Base-by-base conservation (phyloP, 176 grass and related monocot genomes). In the Eremochloa ophiuroides region DNA sequence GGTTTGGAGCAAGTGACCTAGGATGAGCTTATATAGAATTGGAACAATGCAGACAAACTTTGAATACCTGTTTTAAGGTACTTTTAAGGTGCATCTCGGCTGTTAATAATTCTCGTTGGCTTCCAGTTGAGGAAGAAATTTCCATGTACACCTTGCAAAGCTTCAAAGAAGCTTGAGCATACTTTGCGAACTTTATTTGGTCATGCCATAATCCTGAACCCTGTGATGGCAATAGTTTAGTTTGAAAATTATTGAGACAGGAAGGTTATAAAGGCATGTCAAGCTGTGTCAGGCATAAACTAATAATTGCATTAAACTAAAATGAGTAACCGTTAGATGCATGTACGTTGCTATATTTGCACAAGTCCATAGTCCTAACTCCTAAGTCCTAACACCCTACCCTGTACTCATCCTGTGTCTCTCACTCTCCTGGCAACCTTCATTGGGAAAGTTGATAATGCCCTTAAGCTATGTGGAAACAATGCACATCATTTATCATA, bases 21-120 rank as follows among this genome's bases (percentile, higher is more conserved):
- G n/a, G n/a, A n/a, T n/a, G n/a, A n/a, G n/a, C n/a, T n/a, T 42
- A 69, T 38, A 47, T 29, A 56, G 44, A 17, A 69, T 41, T 55
- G 47, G 41, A 84, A 25, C 12, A 60, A 46, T 17, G 67, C 59
- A 76, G 48, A 29, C 16, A 42, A 51, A 58, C 70, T 33, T 53
- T 23, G 37, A 14, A 80, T 66, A 93, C 92, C 95, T 94, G 88
- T 80, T 94, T 98, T 69, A 98, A 91, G 44, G 86, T 83, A 75
- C 90, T 94, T 94, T 83, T 92, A 41, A 98, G 88, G 69, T 94
- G 92, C 92, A 98, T 91, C 86, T 94, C 92, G 29, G 88, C 95
- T 70, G 72, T 63, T 38, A 92, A 86, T 85, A 98, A 81, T 60
- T 98, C 90, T 74, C 51, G 82, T 10, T 56, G 63, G 71, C 75